Conservation (phyloP, 2,329 filamentous ascomycete species). For the Chalaropsis thielavioides region DNA sequence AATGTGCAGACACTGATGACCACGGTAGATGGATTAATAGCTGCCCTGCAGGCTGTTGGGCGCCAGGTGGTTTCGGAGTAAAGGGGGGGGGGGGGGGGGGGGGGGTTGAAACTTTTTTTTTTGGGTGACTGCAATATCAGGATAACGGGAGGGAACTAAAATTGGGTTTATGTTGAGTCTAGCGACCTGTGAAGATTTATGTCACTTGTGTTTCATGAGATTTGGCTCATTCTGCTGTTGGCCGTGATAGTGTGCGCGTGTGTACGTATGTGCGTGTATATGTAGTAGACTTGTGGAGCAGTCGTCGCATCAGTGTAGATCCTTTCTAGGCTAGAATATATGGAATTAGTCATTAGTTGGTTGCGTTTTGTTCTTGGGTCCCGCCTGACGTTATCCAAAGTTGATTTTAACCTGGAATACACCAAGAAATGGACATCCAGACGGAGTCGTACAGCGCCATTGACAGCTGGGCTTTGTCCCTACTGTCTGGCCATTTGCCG, state of each 20-base stretch:
- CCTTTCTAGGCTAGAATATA: neutral
- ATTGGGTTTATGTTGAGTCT: neutral
- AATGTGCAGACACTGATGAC: conserved; percentile 39
- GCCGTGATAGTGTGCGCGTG: too few relatives aligned
- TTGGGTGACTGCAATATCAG: neutral
- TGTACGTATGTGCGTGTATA: neutral
- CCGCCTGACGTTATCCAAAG: neutral
- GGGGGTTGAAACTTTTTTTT: too few relatives aligned
- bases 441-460: neutral
- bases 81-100: too few relatives aligned
- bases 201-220: neutral
- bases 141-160: neutral
- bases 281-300: neutral
- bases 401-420: neutral
- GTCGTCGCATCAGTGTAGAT: neutral
- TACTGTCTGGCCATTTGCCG: conserved; percentile 39
- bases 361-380: neutral
- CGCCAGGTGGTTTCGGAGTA: conserved; percentile 19
- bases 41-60: conserved; percentile 37
- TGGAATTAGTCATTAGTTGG: neutral
- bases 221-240: neutral
- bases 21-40: conserved; percentile 40
- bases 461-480: conserved; percentile 18
- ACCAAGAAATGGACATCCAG: neutral
- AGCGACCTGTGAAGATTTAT: neutral